Base-by-base conservation (phyloP, 192 early-diverging fungal species). In the Entomortierella parvispora region DNA sequence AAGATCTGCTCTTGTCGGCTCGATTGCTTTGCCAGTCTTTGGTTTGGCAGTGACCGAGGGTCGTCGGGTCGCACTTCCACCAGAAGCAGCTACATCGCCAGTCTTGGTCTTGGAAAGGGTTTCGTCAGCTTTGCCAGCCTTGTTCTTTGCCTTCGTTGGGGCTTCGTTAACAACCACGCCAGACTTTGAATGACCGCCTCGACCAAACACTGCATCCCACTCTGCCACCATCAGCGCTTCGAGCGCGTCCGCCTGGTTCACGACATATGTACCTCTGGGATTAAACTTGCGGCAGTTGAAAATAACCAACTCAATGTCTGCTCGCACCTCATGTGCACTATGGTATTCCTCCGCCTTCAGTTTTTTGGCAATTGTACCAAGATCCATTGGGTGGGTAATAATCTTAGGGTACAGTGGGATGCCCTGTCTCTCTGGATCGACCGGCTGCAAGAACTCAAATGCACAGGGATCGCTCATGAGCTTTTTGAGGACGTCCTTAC, bases 381-480 rank as follows among this genome's bases (percentile, higher is more conserved):
- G 80, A 65, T 93, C 92, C 88, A 93, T 93, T 0, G 92, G 92
- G 0, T 52, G 20, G 40, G 90, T 91, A 65, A 94, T 86, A 37
- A 92, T 61, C 37, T 87, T 84, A 17, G 66, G 68, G 59, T 94
- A 94, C 14, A 83, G 84, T 0, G 91, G 90, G 32, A 92, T 81
- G 20, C 82, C 83, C 28, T 86, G 74, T 14, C 32, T 26, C 10
- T 64, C 82, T 0, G 88, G 84, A 54, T 94, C 91, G 1, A 94
- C 91, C 20, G 92, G 92, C 31, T 86, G 82, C 46, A 88, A 67
- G 51, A 93, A 92, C 49, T 89, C 84, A 9, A 82, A 77, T 2
- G 91, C 86, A 9, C 83, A 71, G 3, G 87, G 84, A 33, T 84
- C 83, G 0, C 71, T 69, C 58, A 86, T 89, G 18, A 92, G 52